phyloP scores from a whole-genome alignment of 2,329 filamentous ascomycete genomes.

The Cordyceps javanica region DNA sequence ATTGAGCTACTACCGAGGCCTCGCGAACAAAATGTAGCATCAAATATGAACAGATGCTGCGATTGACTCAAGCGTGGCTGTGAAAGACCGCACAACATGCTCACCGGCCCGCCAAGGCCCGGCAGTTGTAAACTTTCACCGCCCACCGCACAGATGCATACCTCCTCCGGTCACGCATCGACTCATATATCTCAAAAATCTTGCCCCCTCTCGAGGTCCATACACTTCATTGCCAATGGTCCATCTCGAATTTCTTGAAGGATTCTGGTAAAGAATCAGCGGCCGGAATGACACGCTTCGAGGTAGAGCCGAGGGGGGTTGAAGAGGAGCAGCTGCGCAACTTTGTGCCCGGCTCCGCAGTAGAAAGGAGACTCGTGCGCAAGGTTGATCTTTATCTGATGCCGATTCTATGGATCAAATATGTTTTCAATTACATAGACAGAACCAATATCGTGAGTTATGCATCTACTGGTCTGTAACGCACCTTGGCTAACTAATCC shows the following conservation, averaged over 20 bases:
- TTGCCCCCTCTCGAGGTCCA: background rate
- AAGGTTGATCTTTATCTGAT: conserved; percentile 33
- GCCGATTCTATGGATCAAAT: conserved; percentile 50
- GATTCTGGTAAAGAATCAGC: background rate
- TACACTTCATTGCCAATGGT: background rate
- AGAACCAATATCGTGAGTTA: conserved; percentile 23
- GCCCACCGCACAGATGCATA: background rate
- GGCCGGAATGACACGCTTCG: background rate
- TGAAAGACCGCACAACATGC: background rate
- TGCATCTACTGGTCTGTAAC: background rate
- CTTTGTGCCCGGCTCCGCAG: conserved; percentile 21
- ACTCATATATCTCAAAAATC: background rate
- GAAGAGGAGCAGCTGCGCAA: conserved; percentile 21
- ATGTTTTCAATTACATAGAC: conserved; percentile 25
- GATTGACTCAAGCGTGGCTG: background rate
- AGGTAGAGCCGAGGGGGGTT: conserved; percentile 15
- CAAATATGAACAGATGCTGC: background rate
- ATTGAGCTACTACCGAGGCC: too few relatives aligned
- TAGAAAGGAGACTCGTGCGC: conserved; percentile 20
- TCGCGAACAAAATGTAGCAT: too few relatives aligned
- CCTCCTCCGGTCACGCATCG: background rate
- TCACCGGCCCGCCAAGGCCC: background rate
- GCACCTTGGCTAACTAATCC: background rate
- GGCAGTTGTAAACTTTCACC: background rate
- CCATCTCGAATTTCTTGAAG: background rate